Conservation (phyloP, 306 rosid genomes). For the Quercus rubra region DNA sequence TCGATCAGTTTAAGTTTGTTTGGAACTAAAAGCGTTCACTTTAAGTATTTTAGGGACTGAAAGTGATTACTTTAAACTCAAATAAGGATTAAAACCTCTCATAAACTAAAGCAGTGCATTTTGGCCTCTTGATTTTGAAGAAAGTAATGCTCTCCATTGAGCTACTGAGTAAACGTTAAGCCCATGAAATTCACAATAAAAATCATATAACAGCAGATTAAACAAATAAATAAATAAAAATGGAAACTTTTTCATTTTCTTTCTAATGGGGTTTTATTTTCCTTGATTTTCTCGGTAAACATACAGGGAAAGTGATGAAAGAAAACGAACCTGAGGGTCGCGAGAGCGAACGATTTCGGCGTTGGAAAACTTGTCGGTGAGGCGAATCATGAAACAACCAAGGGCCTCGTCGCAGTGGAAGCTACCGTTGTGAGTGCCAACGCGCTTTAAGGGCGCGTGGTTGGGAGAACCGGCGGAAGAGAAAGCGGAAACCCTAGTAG, state of each 20-base stretch:
- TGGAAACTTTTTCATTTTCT: neutral
- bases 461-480: constrained; percentile 38
- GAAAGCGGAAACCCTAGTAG: constrained; percentile 16
- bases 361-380: constrained; percentile 57
- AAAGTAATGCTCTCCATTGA: neutral
- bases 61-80: too few species aligned
- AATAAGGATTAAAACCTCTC: too few species aligned
- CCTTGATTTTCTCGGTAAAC: neutral
- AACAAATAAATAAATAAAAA: neutral
- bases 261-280: neutral
- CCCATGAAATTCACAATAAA: neutral
- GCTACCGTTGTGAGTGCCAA: constrained; percentile 94
- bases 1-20: too few species aligned
- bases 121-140: too few species aligned
- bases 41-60: too few species aligned
- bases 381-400: constrained; percentile 99
- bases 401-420: constrained; percentile 99
- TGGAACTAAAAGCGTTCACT: too few species aligned
- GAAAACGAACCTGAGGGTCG: constrained; percentile 60
- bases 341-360: constrained; percentile 86
- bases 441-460: constrained; percentile 54
- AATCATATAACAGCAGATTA: neutral
- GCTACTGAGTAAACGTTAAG: neutral
- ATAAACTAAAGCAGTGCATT: too few species aligned
- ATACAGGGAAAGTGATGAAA: neutral